Percentiles rank a stretch among this genome's conserved stretches.
These are phyloP conservation scores for Protomyces lactucae-debilis DNA, from an alignment of 1,139 yeast species.

Conservation along the genomic window DNA sequence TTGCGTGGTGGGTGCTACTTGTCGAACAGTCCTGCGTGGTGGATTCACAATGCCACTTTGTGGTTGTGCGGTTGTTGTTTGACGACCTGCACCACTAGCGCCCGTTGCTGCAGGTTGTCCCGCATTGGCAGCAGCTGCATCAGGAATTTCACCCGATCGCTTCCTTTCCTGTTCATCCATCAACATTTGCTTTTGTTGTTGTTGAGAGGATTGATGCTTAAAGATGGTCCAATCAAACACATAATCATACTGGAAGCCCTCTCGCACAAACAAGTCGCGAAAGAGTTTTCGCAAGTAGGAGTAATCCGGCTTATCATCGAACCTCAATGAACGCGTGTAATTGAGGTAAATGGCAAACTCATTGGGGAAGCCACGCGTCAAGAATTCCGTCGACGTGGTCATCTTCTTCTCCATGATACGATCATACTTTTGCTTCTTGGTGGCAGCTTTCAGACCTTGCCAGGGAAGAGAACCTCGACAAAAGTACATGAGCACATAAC, in stretches of 20 bases:
- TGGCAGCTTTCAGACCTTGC: constrained; percentile 99
- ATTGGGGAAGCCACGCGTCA: constrained; percentile 85
- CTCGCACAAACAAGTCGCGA: constrained; percentile 82
- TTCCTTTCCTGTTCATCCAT: constrained; percentile 3
- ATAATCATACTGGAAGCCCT: constrained; percentile 88
- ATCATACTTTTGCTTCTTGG: constrained; percentile 93
- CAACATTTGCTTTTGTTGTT: constrained; percentile 4
- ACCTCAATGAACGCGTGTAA: constrained; percentile 82
- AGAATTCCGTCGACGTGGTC: constrained; percentile 82
- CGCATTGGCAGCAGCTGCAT: neutral
- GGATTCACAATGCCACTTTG: constrained; percentile 11
- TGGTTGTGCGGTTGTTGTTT: neutral
- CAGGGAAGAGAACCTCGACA: constrained; percentile 92
- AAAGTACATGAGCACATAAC: constrained; percentile 92
- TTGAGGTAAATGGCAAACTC: constrained; percentile 86
- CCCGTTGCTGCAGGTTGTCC: neutral
- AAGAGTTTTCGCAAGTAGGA: constrained; percentile 80
- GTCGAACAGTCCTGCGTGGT: constrained; percentile 16
- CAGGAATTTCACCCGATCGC: neutral
- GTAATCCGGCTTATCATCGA: constrained; percentile 96
- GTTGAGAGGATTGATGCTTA: constrained; percentile 46
- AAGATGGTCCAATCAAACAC: constrained; percentile 96
- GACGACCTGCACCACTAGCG: constrained; percentile 1
- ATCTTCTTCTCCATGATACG: constrained; percentile 94
- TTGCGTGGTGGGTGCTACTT: neutral